Conservation (phyloP, 495 filamentous ascomycete genomes). For the Xylaria acuta region DNA sequence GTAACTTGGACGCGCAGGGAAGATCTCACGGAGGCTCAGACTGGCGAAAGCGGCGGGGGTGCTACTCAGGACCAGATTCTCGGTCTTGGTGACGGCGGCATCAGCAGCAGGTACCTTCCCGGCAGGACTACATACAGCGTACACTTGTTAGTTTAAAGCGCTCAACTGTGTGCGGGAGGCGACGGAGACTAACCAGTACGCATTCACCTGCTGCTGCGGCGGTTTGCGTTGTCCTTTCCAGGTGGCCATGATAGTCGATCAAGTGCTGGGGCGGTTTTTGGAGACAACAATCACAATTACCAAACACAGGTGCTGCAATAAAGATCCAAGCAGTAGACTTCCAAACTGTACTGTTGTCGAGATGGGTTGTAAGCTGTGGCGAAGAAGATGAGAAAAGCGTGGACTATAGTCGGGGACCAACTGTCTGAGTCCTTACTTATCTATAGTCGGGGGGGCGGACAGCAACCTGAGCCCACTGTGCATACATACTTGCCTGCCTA, state of each 20-base stretch:
- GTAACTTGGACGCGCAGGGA: constrained; percentile 56
- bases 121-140: not conserved
- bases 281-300: not conserved
- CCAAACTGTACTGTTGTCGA: not conserved
- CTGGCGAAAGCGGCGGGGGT: not conserved
- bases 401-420: not conserved
- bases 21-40: not conserved
- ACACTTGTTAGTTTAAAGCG: not conserved
- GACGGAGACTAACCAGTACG: not conserved
- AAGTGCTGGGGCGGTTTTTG: not conserved
- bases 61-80: not conserved
- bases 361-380: not conserved
- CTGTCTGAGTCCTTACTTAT: not conserved
- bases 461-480: not conserved
- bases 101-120: not conserved
- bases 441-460: not conserved
- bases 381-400: not conserved
- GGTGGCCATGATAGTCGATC: not conserved
- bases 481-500: too few relatives aligned
- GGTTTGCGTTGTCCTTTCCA: not conserved
- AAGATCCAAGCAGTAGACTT: not conserved
- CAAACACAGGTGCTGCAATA: not conserved
- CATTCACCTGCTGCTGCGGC: not conserved
- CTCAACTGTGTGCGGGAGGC: not conserved
- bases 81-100: not conserved